These are phyloP conservation scores for Lumnitzera littorea DNA, from an alignment of 345 rosid species.

Conservation along the genomic window DNA sequence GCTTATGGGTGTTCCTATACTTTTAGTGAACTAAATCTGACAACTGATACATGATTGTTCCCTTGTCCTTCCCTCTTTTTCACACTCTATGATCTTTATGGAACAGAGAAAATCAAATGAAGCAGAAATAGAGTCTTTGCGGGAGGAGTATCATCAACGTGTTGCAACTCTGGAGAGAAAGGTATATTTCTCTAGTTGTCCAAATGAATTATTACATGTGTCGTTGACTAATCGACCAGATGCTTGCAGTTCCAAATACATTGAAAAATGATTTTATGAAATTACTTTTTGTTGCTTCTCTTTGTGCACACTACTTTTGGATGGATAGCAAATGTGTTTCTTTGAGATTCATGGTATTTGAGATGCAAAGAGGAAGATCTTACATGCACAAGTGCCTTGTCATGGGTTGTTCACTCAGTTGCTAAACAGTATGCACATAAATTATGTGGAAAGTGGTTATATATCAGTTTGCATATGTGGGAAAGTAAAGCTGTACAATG, in stretches of 20 bases:
- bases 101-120: constrained; percentile 81
- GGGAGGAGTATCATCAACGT: constrained; percentile 98
- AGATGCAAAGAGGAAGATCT: constrained; percentile 3
- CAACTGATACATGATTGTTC: not conserved
- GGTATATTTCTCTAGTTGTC: constrained; percentile 28
- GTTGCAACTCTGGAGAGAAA: constrained; percentile 92
- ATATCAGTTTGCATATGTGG: too few relatives aligned
- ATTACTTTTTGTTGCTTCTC: not conserved
- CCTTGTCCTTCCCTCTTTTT: not conserved
- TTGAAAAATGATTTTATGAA: not conserved
- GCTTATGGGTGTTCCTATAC: too few relatives aligned
- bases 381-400: not conserved
- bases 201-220: not conserved
- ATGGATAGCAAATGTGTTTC: too few relatives aligned
- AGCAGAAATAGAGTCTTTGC: constrained; percentile 89
- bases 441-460: too few relatives aligned
- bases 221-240: too few relatives aligned
- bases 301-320: too few relatives aligned
- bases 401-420: too few relatives aligned
- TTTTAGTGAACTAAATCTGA: too few relatives aligned
- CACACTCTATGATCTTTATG: constrained; percentile 19
- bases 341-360: not conserved
- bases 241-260: too few relatives aligned
- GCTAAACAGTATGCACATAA: too few relatives aligned
- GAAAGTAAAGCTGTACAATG: too few relatives aligned